These are phyloP conservation scores for Pterulicium gracile DNA, from an alignment of 1,284 basidiomycete genomes.

Conservation along the genomic window DNA sequence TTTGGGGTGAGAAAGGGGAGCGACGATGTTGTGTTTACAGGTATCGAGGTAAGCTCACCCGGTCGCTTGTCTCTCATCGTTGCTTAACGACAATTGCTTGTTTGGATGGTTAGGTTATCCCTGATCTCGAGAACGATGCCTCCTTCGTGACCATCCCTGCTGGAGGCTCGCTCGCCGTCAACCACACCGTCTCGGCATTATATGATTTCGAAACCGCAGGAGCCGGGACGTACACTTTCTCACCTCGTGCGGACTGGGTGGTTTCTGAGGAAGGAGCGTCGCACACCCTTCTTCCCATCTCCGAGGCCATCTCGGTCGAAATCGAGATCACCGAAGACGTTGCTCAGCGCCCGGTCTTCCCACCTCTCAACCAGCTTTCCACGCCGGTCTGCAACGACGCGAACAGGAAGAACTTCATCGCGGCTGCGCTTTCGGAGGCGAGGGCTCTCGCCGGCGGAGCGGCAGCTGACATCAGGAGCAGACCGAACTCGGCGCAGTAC, in stretches of 20 bases:
- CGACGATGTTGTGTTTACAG: background rate
- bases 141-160: background rate
- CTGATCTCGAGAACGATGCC: background rate
- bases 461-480: background rate
- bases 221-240: background rate
- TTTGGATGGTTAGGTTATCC: background rate
- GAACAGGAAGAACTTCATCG: background rate
- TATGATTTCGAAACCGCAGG: background rate
- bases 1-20: background rate
- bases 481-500: background rate
- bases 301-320: background rate
- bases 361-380: background rate
- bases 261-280: background rate
- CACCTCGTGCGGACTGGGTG: background rate
- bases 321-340: background rate
- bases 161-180: background rate
- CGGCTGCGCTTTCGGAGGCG: background rate
- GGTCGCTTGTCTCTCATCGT: no score
- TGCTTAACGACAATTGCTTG: background rate
- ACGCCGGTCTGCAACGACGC: background rate
- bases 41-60: conserved; percentile 1
- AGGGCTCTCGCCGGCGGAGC: background rate
- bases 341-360: background rate
- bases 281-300: background rate
- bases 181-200: background rate